These are phyloP conservation scores for Spatholobus suberectus DNA, from an alignment of 306 rosid genomes.

Conservation along the genomic window DNA sequence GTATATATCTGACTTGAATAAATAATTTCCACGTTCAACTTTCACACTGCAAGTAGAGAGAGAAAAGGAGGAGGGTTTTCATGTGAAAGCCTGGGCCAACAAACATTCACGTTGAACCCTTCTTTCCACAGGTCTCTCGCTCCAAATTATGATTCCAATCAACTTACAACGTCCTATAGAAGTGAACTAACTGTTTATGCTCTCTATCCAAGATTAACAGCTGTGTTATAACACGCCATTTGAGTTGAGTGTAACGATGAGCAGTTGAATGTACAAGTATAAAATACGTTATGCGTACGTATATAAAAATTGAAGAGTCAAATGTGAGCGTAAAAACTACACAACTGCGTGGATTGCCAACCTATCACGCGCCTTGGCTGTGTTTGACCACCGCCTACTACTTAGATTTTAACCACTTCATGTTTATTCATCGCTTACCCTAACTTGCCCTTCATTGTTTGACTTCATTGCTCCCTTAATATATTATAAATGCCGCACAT, in stretches of 20 bases:
- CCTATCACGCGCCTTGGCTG: slow-evolving; percentile 67
- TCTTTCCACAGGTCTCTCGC: slow-evolving; percentile 57
- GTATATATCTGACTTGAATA: slow-evolving; percentile 32
- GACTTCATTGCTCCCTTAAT: slow-evolving; percentile 41
- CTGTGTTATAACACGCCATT: slow-evolving; percentile 31
- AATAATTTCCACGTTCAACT: slow-evolving; percentile 17
- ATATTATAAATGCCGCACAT: not conserved
- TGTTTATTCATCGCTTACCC: not conserved
- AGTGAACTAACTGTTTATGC: slow-evolving; percentile 16
- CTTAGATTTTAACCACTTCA: not conserved
- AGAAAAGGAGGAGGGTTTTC: slow-evolving; percentile 31
- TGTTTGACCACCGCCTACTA: slow-evolving; percentile 57
- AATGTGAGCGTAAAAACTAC: slow-evolving; percentile 67
- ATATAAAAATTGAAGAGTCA: slow-evolving; percentile 46
- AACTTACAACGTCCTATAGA: not conserved
- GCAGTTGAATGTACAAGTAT: not conserved
- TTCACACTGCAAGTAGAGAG: slow-evolving; percentile 11
- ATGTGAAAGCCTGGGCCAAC: slow-evolving; percentile 69
- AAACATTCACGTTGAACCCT: slow-evolving; percentile 78
- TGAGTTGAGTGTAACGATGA: slow-evolving; percentile 15
- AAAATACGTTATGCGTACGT: slow-evolving; percentile 20
- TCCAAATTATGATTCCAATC: slow-evolving; percentile 56
- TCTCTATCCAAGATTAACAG: slow-evolving; percentile 29
- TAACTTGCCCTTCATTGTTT: slow-evolving; percentile 27
- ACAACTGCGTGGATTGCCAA: slow-evolving; percentile 68